These are phyloP conservation scores for Pisolithus thermaeus DNA, from an alignment of 1,284 basidiomycete species.

Conservation along the genomic window DNA sequence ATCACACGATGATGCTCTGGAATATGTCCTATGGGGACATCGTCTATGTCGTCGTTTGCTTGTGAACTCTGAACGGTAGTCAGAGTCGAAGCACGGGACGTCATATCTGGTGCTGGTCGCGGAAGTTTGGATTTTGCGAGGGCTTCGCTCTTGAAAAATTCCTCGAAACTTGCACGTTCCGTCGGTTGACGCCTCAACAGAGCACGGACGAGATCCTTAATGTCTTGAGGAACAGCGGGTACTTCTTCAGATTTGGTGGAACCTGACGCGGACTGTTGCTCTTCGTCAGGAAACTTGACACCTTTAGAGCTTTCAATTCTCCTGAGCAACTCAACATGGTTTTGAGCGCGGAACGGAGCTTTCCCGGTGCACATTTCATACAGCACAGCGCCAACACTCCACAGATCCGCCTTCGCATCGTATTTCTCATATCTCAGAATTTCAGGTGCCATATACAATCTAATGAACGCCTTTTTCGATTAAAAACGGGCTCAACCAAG, in stretches of 20 bases:
- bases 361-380: slow-evolving; percentile 94
- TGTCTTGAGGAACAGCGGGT: slow-evolving; percentile 68
- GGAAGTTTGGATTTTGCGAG: slow-evolving; percentile 78
- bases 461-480: slow-evolving; percentile 22
- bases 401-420: slow-evolving; percentile 95
- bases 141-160: slow-evolving; percentile 85
- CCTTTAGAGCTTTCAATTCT: slow-evolving; percentile 85
- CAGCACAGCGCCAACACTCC: slow-evolving; percentile 96
- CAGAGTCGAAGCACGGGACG: slow-evolving; percentile 10
- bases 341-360: slow-evolving; percentile 92
- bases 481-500: neutral
- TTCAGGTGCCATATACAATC: slow-evolving; percentile 98
- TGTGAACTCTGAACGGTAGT: slow-evolving; percentile 15
- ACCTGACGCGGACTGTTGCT: slow-evolving; percentile 31
- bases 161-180: slow-evolving; percentile 86
- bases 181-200: slow-evolving; percentile 82
- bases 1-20: slow-evolving; percentile 64
- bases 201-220: slow-evolving; percentile 83
- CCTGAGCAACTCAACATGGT: slow-evolving; percentile 93
- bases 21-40: slow-evolving; percentile 29
- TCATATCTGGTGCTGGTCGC: slow-evolving; percentile 31
- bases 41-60: slow-evolving; percentile 27
- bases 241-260: slow-evolving; percentile 32
- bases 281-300: slow-evolving; percentile 93
- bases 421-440: slow-evolving; percentile 98